Base-by-base conservation (phyloP, 108 stramenopile genomes). In the Fragilaria radians region DNA sequence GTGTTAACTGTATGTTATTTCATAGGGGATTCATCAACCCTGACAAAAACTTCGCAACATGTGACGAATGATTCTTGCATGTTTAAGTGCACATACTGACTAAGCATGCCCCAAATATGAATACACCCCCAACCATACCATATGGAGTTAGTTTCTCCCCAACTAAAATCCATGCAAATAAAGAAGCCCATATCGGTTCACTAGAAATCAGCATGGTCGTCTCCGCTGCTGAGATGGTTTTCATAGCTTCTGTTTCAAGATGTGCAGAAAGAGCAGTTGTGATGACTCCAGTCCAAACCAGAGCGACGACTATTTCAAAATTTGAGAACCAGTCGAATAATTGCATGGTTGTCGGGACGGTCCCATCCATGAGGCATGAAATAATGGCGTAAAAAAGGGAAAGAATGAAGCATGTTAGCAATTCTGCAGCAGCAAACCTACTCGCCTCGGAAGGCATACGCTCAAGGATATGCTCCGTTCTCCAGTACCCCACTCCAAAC, bases 401-500 rank as follows among this genome's bases (percentile, higher is more conserved):
- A 14, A 75, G 57, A 17, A 61, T 27, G 0, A 67, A 66, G 11
- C 86, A 73, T 2, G 77, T 65, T 1, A 65, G 22, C 59, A 90
- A 57, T 68, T 85, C 80, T 3, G 79, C 71, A 17, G 73, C 78
- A 7, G 81, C 83, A 28, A 89, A 29, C 4, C 70, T 71, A 32
- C 47, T 50, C 25, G 76, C 68, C 24, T 81, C 68, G 2, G 49
- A 33, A 4, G 73, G 71, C 65, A 61, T 67, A 11, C 28, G 30
- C 22, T 48, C 23, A 22, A 71, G 49, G n/a, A 65, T 66, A 46
- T 28, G 9, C 52, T 83, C 74, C 49, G 79, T 63, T 47, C 86
- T 50, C 67, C 80, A 84, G 54, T 84, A 91, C 9, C 78, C 86
- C 11, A 87, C 32, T 5, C 85, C 89, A 73, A 91, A 91, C 33